A percentile compares a stretch with the other conserved stretches of the same genome.
Evolutionary conservation across 192 early-diverging fungal genomes (phyloP).

Genomic region (Coemansia sp.): DNA sequence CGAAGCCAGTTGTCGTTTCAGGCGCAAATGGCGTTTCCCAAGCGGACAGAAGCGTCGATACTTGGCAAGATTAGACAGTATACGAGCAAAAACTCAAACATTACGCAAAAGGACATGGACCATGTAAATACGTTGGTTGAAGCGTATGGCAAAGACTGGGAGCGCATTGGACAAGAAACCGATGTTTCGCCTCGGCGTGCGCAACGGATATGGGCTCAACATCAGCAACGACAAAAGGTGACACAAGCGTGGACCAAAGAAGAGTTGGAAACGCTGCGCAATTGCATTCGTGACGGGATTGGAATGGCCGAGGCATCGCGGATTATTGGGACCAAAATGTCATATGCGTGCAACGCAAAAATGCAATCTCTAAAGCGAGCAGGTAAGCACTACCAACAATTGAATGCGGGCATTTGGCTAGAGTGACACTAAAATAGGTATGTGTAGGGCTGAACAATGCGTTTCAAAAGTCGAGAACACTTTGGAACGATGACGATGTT

Average conservation of each 20-base stretch:
- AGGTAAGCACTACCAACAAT: neutral
- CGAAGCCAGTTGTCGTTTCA: neutral
- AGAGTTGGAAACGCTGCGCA: neutral
- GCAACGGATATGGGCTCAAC: neutral
- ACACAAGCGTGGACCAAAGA: neutral
- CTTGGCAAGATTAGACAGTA: neutral
- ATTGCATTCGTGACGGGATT: neutral
- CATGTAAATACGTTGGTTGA: neutral
- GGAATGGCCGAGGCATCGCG: neutral
- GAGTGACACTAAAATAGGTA: neutral
- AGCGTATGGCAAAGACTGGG: constrained; percentile 1
- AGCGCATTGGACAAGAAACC: neutral
- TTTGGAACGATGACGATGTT: neutral
- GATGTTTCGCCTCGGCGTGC: neutral
- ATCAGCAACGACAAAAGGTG: neutral
- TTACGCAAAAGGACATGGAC: neutral
- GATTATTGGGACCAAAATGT: neutral
- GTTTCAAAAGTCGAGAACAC: neutral
- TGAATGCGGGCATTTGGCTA: neutral
- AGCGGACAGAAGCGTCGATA: neutral
- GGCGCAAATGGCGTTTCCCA: neutral
- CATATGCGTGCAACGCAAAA: neutral
- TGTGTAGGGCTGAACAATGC: neutral
- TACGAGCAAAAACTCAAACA: neutral
- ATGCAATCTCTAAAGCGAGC: neutral